Base-by-base conservation (phyloP, 2,329 filamentous ascomycete genomes). In the Aureobasidium vineae region DNA sequence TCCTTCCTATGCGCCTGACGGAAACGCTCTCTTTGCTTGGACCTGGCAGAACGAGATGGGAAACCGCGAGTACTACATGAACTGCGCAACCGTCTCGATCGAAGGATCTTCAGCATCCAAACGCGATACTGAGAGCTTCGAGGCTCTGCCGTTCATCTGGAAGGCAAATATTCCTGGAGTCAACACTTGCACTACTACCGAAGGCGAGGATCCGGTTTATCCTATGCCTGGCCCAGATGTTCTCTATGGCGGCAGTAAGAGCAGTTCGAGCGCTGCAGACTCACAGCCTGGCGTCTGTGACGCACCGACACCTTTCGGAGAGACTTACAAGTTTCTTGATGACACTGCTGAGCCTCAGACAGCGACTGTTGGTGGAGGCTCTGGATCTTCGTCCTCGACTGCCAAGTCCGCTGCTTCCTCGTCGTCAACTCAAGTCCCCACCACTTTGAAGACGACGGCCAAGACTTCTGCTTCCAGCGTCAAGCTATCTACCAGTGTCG, bases 11-110 rank as follows among this genome's bases (percentile, higher is more conserved):
- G 85, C 86, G 1, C 85, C 86, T n/a, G 68, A 80, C 77, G 77
- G 84, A 3, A 72, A 87, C 40, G 88, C 86, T 66, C 76, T 93
- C 52, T 84, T 93, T 60, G 86, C 87, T 43, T 94, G 91, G 91
- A 87, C 86, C 16, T 80, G 78, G 78, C 72, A 74, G 69, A 77
- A 77, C 65, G 68, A 72, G 28, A 63, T 69, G 13, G 90, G 90
- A 31, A 92, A 92, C 78, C 84, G 90, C 56, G 90, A 94, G 76
- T 90, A 90, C 85, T 95, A 95, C 83, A 92, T 92, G 88, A 91
- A 92, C 79, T 95, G 91, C 74, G 90, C 90, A 8, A 82, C 85
- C 61, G 84, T 93, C 71, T 86, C 84, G 69, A 87, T 92, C 41
- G 73, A 63, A 31, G 40, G 47, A 7, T 59, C 68, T 13, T 60